Conservation (phyloP, 2,329 filamentous ascomycete genomes). For the Dactylonectria estremocensis region DNA sequence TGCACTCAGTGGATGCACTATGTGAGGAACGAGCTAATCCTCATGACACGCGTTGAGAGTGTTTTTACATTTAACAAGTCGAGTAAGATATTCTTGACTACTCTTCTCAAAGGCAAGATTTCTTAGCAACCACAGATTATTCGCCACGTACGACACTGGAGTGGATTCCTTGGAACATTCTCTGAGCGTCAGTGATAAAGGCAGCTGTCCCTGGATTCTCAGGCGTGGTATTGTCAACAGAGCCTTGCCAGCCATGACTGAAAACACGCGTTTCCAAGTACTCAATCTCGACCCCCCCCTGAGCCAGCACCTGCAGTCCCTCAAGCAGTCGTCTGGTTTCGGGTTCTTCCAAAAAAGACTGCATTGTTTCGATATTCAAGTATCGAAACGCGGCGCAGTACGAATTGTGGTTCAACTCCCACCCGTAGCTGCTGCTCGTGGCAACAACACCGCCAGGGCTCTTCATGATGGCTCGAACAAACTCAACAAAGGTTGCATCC, state of each 20-base stretch:
- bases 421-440: conserved; percentile 5
- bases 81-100: too few species aligned
- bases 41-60: too few species aligned
- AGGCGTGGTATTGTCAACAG: conserved; percentile 20
- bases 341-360: background rate
- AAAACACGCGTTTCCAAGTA: conserved; percentile 25
- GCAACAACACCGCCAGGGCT: conserved; percentile 23
- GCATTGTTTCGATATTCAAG: background rate
- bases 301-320: background rate
- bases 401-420: background rate
- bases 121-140: too few species aligned
- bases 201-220: background rate
- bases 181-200: background rate
- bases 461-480: background rate
- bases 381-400: conserved; percentile 22
- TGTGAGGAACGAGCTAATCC: too few species aligned
- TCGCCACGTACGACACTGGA: background rate
- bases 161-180: background rate
- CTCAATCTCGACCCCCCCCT: conserved; percentile 14
- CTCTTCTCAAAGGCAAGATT: too few species aligned
- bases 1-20: too few species aligned
- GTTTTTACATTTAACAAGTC: too few species aligned
- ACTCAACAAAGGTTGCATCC: background rate
- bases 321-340: background rate
- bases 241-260: conserved; percentile 33